Evolutionary conservation across 2,329 filamentous ascomycete genomes (phyloP).

Genomic region (Botrytis fragariae): DNA sequence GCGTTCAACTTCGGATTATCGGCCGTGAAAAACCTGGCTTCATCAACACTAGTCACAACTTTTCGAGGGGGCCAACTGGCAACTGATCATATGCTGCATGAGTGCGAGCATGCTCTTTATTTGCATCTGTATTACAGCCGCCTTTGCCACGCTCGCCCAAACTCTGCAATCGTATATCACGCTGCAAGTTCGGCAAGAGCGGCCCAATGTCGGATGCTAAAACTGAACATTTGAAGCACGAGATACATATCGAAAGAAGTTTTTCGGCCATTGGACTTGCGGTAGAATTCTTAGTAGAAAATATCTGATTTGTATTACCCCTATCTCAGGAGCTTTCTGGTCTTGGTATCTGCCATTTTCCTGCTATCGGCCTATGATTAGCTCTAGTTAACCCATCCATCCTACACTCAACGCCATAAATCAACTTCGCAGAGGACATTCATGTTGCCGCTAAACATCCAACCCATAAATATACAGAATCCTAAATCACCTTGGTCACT

Average conservation of each 20-base stretch:
- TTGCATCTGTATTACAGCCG: conserved; percentile 4
- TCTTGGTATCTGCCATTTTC: background rate
- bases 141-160: background rate
- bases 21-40: background rate
- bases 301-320: background rate
- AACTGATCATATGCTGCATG: background rate
- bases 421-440: background rate
- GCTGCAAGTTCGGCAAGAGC: conserved; percentile 1
- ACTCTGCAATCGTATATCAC: background rate
- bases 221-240: background rate
- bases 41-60: background rate
- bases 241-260: background rate
- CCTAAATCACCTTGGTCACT: background rate
- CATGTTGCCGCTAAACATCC: background rate
- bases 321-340: background rate
- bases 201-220: background rate
- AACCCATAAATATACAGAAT: background rate
- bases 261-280: background rate
- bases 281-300: background rate
- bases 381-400: conserved; percentile 10
- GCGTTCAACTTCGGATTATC: background rate
- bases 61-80: background rate
- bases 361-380: conserved; percentile 10
- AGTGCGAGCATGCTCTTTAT: background rate
- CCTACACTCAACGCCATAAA: conserved; percentile 10